These are phyloP conservation scores for Aureobasidium leucospermi DNA, from an alignment of 2,329 filamentous ascomycete species.

Conservation along the genomic window DNA sequence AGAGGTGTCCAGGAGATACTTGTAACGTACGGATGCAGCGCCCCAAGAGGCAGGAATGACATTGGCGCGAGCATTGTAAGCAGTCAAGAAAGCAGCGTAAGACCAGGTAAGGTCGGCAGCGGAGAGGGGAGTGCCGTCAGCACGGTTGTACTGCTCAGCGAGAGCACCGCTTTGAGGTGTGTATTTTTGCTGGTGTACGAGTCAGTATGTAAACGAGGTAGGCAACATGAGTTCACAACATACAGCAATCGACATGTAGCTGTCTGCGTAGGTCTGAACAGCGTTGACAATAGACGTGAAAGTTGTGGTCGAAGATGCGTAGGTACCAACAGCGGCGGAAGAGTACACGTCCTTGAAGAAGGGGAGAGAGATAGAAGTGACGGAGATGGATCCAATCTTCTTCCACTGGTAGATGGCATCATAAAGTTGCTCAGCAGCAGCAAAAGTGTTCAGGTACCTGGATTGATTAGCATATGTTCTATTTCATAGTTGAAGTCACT, in stretches of 20 bases:
- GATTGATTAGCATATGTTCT: background rate
- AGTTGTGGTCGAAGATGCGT: constrained; percentile 39
- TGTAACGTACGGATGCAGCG: constrained; percentile 27
- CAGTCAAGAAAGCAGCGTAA: constrained; percentile 62
- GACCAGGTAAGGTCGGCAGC: constrained; percentile 67
- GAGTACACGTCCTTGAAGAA: constrained; percentile 65
- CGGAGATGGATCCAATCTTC: constrained; percentile 52
- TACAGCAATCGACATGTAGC: constrained; percentile 37
- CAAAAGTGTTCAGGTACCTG: constrained; percentile 59
- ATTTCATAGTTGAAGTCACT: background rate
- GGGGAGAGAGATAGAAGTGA: constrained; percentile 56
- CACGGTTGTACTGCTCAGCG: constrained; percentile 58
- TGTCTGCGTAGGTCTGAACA: constrained; percentile 56
- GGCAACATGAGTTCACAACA: background rate
- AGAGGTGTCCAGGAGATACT: too few species aligned
- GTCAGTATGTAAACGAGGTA: background rate
- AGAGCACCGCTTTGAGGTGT: constrained; percentile 55
- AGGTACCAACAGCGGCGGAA: constrained; percentile 55
- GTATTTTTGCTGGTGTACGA: constrained; percentile 29
- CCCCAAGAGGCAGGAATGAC: constrained; percentile 53
- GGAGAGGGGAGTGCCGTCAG: constrained; percentile 45
- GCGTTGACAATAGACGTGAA: constrained; percentile 47
- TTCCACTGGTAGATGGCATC: constrained; percentile 68
- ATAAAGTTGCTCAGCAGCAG: constrained; percentile 74
- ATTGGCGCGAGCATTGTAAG: constrained; percentile 49